Conservation (phyloP, 805 yeast species). For the Wickerhamomyces queroliae region DNA sequence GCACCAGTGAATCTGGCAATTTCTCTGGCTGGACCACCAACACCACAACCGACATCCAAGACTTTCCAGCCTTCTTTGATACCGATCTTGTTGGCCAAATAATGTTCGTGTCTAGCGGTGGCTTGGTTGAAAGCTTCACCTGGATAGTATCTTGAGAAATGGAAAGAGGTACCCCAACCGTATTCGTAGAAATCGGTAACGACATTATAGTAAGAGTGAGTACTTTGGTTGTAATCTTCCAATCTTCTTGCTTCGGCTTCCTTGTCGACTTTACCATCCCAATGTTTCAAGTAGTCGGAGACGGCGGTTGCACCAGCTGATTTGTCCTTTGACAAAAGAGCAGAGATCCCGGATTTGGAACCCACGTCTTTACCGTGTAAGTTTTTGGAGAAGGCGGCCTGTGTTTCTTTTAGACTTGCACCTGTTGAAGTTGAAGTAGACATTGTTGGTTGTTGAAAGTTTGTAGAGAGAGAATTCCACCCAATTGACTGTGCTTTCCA, state of each 20-base stretch:
- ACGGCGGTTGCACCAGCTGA: constrained; percentile 79
- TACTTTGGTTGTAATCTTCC: constrained; percentile 81
- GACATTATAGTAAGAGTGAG: constrained; percentile 93
- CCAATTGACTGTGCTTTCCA: no score
- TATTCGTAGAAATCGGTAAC: constrained; percentile 98
- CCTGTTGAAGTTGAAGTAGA: constrained; percentile 1
- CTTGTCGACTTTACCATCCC: constrained; percentile 85
- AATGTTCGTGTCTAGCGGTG: constrained; percentile 96
- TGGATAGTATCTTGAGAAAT: constrained; percentile 86
- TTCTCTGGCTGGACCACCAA: constrained; percentile 99
- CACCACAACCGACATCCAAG: constrained; percentile 98
- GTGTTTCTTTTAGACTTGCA: constrained; percentile 29
- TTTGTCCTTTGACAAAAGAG: constrained; percentile 71
- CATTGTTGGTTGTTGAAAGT: neutral
- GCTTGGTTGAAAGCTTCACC: constrained; percentile 95
- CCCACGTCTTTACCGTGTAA: constrained; percentile 76
- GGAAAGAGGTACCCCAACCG: constrained; percentile 99
- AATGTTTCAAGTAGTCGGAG: constrained; percentile 89
- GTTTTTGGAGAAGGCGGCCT: constrained; percentile 68
- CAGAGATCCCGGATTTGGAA: constrained; percentile 64
- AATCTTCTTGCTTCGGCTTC: constrained; percentile 70
- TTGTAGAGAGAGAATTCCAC: neutral
- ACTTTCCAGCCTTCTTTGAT: constrained; percentile 78
- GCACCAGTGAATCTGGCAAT: constrained; percentile 88
- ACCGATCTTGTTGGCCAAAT: constrained; percentile 81